These are phyloP conservation scores for Aspergillus haitiensis DNA, from an alignment of 495 filamentous ascomycete genomes.

Conservation along the genomic window DNA sequence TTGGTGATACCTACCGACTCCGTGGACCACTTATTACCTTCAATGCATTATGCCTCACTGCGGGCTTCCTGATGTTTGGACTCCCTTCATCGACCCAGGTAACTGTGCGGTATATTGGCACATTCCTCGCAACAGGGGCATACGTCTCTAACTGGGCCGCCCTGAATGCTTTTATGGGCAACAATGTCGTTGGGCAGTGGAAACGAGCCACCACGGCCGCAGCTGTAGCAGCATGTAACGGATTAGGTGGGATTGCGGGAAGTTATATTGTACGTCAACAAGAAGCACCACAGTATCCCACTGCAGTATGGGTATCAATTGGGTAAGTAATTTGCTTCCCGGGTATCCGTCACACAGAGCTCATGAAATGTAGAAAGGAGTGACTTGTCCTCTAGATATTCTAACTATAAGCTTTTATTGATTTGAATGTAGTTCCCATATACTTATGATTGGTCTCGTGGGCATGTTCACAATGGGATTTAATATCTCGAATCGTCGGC, in stretches of 20 bases:
- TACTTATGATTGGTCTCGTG: constrained; percentile 65
- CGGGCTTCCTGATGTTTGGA: constrained; percentile 72
- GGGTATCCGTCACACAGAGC: background rate
- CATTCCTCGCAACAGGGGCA: constrained; percentile 73
- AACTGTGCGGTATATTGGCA: constrained; percentile 69
- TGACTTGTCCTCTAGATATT: background rate
- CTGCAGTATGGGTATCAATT: constrained; percentile 71
- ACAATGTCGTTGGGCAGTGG: constrained; percentile 74
- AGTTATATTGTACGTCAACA: constrained; percentile 68
- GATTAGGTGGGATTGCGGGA: constrained; percentile 73
- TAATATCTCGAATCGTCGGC: constrained; percentile 55
- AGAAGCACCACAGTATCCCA: constrained; percentile 68
- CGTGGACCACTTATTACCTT: constrained; percentile 71
- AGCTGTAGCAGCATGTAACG: constrained; percentile 68
- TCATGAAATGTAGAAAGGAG: too few relatives aligned
- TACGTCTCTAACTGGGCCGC: constrained; percentile 82
- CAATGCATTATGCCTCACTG: constrained; percentile 70
- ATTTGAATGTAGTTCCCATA: constrained; percentile 50
- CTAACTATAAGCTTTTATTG: background rate
- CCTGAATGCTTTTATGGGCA: constrained; percentile 69
- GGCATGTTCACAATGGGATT: constrained; percentile 62
- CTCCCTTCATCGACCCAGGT: constrained; percentile 59
- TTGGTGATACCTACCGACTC: constrained; percentile 64
- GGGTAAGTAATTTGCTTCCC: constrained; percentile 40
- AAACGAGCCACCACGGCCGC: constrained; percentile 72